These are phyloP conservation scores for Chenopodium formosanum DNA, from an alignment of 148 eudicot species.

Conservation along the genomic window DNA sequence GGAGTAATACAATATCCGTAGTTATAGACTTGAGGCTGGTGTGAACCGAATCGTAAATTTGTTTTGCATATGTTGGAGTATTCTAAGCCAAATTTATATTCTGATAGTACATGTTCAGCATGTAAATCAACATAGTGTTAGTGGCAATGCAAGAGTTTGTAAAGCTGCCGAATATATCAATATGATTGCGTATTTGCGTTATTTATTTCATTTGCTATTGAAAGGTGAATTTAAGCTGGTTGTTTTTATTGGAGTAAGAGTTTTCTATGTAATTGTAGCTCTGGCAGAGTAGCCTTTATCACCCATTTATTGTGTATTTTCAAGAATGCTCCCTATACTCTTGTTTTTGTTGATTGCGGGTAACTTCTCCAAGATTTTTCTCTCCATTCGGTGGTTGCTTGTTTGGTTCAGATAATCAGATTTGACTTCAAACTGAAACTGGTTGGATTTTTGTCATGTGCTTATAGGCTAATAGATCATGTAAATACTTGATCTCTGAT, in stretches of 20 bases:
- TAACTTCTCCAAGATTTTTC: neutral
- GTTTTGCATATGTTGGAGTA: neutral
- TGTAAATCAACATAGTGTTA: neutral
- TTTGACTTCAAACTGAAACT: neutral
- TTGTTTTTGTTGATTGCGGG: neutral
- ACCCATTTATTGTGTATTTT: neutral
- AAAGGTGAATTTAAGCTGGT: too few relatives aligned
- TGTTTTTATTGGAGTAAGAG: neutral
- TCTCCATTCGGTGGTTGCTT: neutral
- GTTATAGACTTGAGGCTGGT: neutral
- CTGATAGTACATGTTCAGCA: neutral
- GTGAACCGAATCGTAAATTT: neutral
- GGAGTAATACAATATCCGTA: neutral
- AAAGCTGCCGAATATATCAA: neutral
- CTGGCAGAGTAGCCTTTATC: neutral
- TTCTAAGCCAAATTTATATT: neutral
- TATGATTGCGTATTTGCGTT: neutral
- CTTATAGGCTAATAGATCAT: neutral
- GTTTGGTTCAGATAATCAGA: neutral
- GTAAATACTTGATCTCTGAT: neutral
- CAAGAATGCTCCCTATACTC: too few relatives aligned
- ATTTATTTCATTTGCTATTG: neutral
- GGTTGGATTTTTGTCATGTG: neutral
- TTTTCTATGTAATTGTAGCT: neutral
- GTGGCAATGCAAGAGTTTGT: neutral